Evolutionary conservation across 108 stramenopile genomes (phyloP).

Genomic region (Pseudonitzschia delicatissima): DNA sequence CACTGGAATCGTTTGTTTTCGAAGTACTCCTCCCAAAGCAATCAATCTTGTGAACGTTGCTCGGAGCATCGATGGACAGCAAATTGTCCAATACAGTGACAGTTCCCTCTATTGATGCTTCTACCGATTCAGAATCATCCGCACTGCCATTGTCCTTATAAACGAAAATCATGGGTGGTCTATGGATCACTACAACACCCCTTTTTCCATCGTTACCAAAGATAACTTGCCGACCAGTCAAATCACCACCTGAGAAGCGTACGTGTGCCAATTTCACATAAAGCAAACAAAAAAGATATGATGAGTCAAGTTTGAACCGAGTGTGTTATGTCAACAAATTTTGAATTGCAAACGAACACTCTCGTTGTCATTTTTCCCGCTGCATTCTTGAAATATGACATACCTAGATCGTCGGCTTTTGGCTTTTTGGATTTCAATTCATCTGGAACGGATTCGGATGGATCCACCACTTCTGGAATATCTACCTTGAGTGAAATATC

Average conservation of each 20-base stretch:
- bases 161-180: constrained; percentile 83
- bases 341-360: neutral
- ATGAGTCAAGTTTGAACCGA: neutral
- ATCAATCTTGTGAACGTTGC: constrained; percentile 40
- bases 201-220: constrained; percentile 37
- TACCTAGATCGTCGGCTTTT: neutral
- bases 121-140: constrained; percentile 1
- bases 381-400: neutral
- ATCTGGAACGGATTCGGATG: neutral
- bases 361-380: neutral
- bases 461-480: constrained; percentile 20
- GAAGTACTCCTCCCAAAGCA: constrained; percentile 35
- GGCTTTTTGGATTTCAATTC: neutral
- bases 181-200: constrained; percentile 73
- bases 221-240: constrained; percentile 54
- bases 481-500: neutral
- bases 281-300: neutral
- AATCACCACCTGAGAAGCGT: constrained; percentile 50
- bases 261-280: no score
- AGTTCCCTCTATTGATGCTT: constrained; percentile 3
- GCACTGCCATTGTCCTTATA: constrained; percentile 14
- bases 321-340: no score
- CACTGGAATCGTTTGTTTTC: neutral
- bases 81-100: constrained; percentile 28
- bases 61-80: constrained; percentile 34